phyloP scores from a whole-genome alignment of 2,329 filamentous ascomycete species.

The Cyanodermella asteris region DNA sequence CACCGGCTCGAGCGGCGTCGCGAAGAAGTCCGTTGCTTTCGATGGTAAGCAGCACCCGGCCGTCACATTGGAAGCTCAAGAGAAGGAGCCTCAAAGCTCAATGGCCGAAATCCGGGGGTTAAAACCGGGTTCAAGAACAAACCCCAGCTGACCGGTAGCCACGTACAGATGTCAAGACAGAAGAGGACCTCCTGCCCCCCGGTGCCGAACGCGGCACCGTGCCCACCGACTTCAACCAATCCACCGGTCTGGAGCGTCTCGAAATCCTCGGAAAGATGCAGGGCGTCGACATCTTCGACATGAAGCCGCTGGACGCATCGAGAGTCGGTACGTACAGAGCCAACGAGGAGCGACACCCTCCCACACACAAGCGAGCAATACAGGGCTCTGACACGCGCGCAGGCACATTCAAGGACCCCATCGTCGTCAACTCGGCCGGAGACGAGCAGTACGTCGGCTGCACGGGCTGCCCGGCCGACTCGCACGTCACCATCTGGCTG shows the following conservation, averaged over 20 bases:
- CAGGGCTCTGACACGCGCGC: slow-evolving; percentile 1
- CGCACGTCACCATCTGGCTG: slow-evolving; percentile 77
- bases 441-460: slow-evolving; percentile 94
- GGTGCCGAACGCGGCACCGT: slow-evolving; percentile 66
- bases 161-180: slow-evolving; percentile 51
- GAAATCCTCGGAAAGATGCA: slow-evolving; percentile 99
- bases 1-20: slow-evolving; percentile 3
- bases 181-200: slow-evolving; percentile 65
- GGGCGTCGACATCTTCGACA: slow-evolving; percentile 93
- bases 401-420: slow-evolving; percentile 80
- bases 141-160: neutral
- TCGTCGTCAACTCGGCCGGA: slow-evolving; percentile 73
- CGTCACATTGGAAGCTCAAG: too few relatives aligned
- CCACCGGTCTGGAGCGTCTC: slow-evolving; percentile 93
- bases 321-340: slow-evolving; percentile 48
- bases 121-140: neutral
- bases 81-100: neutral
- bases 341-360: too few relatives aligned
- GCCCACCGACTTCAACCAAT: slow-evolving; percentile 83
- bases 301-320: slow-evolving; percentile 84
- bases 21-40: slow-evolving; percentile 6
- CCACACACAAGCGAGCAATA: neutral
- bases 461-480: slow-evolving; percentile 84
- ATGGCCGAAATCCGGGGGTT: neutral
- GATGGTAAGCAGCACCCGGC: slow-evolving; percentile 3